Base-by-base conservation (phyloP, 176 grass and related monocot species). In the Aegilops speltoides region DNA sequence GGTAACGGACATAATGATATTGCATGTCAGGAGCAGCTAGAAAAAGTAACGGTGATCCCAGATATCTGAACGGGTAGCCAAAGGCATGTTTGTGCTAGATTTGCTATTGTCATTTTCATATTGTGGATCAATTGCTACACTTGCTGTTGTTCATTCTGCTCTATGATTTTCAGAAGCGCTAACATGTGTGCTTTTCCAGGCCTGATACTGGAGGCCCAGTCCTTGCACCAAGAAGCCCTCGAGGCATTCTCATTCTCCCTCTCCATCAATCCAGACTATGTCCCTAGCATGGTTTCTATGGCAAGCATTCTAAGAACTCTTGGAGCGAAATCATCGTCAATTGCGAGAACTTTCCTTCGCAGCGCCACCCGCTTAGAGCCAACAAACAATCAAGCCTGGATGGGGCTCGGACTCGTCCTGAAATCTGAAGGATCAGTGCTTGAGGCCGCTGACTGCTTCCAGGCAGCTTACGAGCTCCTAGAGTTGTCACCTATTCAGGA, bases 381-480 rank as follows among this genome's bases (percentile, higher is more conserved):
- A 9, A 92, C 91, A 84, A 91, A 85, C 87, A 86, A 98, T 63
- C 73, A 82, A 77, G 92, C 92, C 28, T 98, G 96, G 96, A 74
- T 98, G 88, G 82, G 87, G 79, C 94, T 98, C 33, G 94, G 96
- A 43, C 85, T 86, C 24, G 88, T 93, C 87, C 83, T 91, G 61
- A 91, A 96, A 88, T 68, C 38, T 72, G 90, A 96, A 90, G 97
- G 92, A 19, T 92, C 86, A 0, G 57, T 77, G 28, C 72, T 83
- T 75, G 92, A 98, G 87, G 97, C 97, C 40, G 97, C 90, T 2
- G 94, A 96, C 52, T 94, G 92, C 87, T 96, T 98, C 79, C 90
- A 96, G 73, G 92, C 93, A 85, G 94, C 97, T 38, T 91, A 96
- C 17, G 97, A 96, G 83, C 88, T 98, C 36, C 89, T 70, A 86